phyloP scores from a whole-genome alignment of 345 rosid genomes.

The Tarenaya hassleriana region DNA sequence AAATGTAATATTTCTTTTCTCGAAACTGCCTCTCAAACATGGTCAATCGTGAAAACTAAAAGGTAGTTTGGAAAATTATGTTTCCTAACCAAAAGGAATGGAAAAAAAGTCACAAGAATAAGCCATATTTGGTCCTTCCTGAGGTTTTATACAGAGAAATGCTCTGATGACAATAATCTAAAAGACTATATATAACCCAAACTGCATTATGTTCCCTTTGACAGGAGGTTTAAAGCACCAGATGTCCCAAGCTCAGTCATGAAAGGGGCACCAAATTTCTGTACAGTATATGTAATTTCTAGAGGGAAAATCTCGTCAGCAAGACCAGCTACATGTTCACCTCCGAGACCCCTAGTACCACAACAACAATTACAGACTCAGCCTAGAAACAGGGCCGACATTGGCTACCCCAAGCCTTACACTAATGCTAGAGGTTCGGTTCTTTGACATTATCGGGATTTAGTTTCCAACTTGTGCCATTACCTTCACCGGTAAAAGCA shows the following conservation, averaged over 20 bases:
- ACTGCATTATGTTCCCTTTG: background rate
- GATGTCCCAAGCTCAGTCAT: constrained; percentile 55
- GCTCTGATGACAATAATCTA: no score
- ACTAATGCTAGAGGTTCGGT: background rate
- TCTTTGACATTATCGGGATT: no score
- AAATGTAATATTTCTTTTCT: no score
- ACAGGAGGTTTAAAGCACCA: constrained; percentile 52
- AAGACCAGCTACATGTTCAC: constrained; percentile 38
- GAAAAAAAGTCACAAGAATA: no score
- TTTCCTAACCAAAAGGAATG: no score
- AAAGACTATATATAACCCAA: background rate
- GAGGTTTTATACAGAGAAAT: no score
- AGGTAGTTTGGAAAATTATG: no score
- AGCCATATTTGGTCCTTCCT: no score
- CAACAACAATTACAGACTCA: constrained; percentile 16
- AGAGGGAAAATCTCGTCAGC: constrained; percentile 63
- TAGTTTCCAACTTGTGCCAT: no score
- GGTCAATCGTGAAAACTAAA: no score
- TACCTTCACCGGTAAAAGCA: constrained; percentile 10
- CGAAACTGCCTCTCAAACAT: no score
- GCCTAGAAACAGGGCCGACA: constrained; percentile 15
- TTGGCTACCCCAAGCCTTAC: background rate
- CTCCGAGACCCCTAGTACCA: constrained; percentile 27
- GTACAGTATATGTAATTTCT: constrained; percentile 60
- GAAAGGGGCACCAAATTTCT: constrained; percentile 59